A percentile compares a stretch with the other conserved stretches of the same genome.
Evolutionary conservation across 225 moss, liverwort and hornwort genomes (phyloP).

Genomic region (Sphagnum tenellum): DNA sequence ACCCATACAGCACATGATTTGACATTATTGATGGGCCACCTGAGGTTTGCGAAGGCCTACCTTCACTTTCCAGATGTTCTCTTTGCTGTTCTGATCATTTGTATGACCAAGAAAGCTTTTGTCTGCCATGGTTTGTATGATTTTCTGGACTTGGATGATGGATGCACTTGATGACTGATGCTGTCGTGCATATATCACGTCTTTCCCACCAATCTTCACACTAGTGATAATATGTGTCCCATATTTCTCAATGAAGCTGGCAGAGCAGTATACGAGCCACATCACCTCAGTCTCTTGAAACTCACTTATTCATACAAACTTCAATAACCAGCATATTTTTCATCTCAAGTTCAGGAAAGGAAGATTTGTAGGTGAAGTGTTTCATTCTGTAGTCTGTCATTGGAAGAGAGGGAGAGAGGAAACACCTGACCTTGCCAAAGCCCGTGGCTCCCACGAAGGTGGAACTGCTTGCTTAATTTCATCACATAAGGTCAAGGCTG

Average conservation of each 20-base stretch:
- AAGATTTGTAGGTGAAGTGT: background rate
- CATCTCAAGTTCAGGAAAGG: too few species aligned
- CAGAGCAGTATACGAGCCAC: conserved; percentile 1
- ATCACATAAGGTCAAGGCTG: conserved; percentile 54
- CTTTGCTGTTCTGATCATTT: conserved; percentile 11
- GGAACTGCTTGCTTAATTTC: conserved; percentile 77
- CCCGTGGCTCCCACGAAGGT: conserved; percentile 65
- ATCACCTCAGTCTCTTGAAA: background rate
- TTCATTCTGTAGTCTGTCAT: too few species aligned
- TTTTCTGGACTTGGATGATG: conserved; percentile 47
- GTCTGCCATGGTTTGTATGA: conserved; percentile 53
- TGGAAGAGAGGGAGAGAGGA: too few species aligned
- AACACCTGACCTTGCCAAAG: conserved; percentile 50
- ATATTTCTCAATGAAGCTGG: conserved; percentile 80
- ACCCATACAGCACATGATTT: background rate
- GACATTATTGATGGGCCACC: background rate
- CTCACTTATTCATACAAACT: too few species aligned
- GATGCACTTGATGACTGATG: conserved; percentile 48
- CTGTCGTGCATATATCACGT: conserved; percentile 74
- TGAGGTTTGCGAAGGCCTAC: conserved; percentile 7
- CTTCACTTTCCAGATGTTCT: conserved; percentile 60
- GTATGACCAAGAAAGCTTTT: conserved; percentile 40
- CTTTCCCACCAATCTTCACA: conserved; percentile 83
- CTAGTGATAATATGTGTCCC: conserved; percentile 74
- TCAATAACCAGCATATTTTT: too few species aligned